These are phyloP conservation scores for Penicillium sp. DNA, from an alignment of 2,329 filamentous ascomycete genomes.

Conservation along the genomic window DNA sequence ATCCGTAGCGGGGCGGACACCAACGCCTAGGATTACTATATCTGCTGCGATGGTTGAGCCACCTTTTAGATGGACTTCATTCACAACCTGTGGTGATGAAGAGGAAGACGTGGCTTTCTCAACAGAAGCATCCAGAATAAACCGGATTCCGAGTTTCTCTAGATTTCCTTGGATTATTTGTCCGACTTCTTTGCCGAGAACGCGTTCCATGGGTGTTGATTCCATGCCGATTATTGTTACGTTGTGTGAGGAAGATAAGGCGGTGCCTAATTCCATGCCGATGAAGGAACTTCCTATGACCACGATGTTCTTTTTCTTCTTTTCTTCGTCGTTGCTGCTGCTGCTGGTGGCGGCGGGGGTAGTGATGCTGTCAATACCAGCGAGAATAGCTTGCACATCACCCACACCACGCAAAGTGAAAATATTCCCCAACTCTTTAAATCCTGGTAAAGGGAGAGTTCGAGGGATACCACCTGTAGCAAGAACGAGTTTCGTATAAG, in stretches of 20 bases:
- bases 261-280: slow-evolving; percentile 94
- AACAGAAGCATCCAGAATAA: slow-evolving; percentile 79
- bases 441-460: slow-evolving; percentile 76
- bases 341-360: no score
- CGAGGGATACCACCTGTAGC: slow-evolving; percentile 83
- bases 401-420: slow-evolving; percentile 81
- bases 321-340: no score
- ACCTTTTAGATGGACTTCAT: slow-evolving; percentile 80
- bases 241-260: slow-evolving; percentile 75
- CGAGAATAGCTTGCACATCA: slow-evolving; percentile 76
- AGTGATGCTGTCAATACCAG: slow-evolving; percentile 65
- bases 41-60: slow-evolving; percentile 84
- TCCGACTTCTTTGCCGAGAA: slow-evolving; percentile 83
- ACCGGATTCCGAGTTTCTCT: slow-evolving; percentile 87
- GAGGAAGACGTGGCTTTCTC: slow-evolving; percentile 78
- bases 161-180: slow-evolving; percentile 76
- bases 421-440: slow-evolving; percentile 81
- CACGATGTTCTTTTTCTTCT: slow-evolving; percentile 87
- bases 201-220: slow-evolving; percentile 77
- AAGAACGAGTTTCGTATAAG: slow-evolving; percentile 87
- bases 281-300: slow-evolving; percentile 95
- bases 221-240: slow-evolving; percentile 92
- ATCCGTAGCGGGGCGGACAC: slow-evolving; percentile 82
- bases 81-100: slow-evolving; percentile 69
- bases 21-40: slow-evolving; percentile 87